phyloP scores from a whole-genome alignment of 257 asterid genomes.

The Nicotiana sylvestris region DNA sequence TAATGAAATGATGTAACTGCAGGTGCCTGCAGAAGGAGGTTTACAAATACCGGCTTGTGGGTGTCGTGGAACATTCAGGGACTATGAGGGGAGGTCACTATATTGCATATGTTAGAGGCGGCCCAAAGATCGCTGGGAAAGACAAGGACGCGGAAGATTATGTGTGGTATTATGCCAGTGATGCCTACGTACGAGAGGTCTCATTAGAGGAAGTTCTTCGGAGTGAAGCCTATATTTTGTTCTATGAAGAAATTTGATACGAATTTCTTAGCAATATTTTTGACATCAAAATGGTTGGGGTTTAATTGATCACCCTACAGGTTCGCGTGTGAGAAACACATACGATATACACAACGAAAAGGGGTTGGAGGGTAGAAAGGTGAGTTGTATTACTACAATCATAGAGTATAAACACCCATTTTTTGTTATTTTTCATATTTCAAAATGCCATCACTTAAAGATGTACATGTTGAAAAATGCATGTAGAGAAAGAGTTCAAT shows the following conservation, averaged over 20 bases:
- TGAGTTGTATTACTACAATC: conserved; percentile 19
- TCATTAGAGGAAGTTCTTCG: conserved; percentile 62
- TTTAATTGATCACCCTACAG: background rate
- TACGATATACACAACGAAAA: background rate
- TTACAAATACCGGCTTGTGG: conserved; percentile 49
- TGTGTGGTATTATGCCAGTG: conserved; percentile 74
- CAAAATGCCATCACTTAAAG: conserved; percentile 23
- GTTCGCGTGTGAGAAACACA: background rate
- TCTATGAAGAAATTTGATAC: conserved; percentile 61
- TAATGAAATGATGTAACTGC: conserved; percentile 8
- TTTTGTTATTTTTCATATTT: conserved; percentile 21
- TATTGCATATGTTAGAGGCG: conserved; percentile 66
- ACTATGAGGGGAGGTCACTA: conserved; percentile 91
- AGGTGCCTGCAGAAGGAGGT: conserved; percentile 42
- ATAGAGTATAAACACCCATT: conserved; percentile 30
- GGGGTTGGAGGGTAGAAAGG: conserved; percentile 23
- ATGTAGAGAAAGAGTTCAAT: background rate
- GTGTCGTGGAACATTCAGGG: conserved; percentile 84
- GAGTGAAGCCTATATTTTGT: conserved; percentile 77
- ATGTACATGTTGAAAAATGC: background rate
- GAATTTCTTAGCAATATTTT: conserved; percentile 15
- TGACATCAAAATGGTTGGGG: conserved; percentile 25
- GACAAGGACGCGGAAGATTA: conserved; percentile 22
- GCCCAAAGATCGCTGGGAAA: conserved; percentile 19
- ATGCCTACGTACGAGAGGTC: conserved; percentile 58